Evolutionary conservation across 495 filamentous ascomycete genomes (phyloP).

Genomic region (Amniculicola lignicola): DNA sequence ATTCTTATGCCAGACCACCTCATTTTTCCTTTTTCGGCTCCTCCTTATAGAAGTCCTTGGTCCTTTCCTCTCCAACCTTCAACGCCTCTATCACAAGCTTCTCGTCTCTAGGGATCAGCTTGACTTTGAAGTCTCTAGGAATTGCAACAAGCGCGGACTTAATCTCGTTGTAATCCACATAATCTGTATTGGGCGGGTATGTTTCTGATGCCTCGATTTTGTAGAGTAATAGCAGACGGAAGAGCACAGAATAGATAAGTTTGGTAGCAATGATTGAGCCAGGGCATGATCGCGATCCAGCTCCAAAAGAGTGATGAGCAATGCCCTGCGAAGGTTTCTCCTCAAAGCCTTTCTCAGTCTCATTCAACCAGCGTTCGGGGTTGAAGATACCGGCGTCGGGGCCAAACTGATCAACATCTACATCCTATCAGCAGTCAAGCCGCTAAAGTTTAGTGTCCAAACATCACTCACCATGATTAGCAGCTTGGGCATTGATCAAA

Average conservation of each 20-base stretch:
- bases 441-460: neutral
- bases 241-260: conserved; percentile 50
- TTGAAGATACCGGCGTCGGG: conserved; percentile 50
- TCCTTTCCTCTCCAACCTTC: conserved; percentile 26
- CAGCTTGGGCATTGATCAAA: conserved; percentile 57
- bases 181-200: conserved; percentile 54
- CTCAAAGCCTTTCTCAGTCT: conserved; percentile 38
- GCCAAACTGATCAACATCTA: conserved; percentile 54
- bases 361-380: conserved; percentile 51
- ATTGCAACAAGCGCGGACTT: conserved; percentile 56
- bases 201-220: conserved; percentile 51
- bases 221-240: conserved; percentile 50
- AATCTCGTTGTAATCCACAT: conserved; percentile 57
- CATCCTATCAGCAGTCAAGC: neutral
- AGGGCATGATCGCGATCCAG: conserved; percentile 53
- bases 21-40: no score
- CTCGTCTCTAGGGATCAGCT: conserved; percentile 48
- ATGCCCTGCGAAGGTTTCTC: conserved; percentile 44
- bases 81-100: conserved; percentile 10
- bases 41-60: conserved; percentile 25
- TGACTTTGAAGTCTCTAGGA: conserved; percentile 53
- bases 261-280: conserved; percentile 52
- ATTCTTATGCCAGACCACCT: no score
- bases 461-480: conserved; percentile 51
- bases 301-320: conserved; percentile 52